Evolutionary conservation across 208 protist genomes (phyloP), one percentile per base, ranked within the genome.

Genomic region (Crithidia thermophila): DNA sequence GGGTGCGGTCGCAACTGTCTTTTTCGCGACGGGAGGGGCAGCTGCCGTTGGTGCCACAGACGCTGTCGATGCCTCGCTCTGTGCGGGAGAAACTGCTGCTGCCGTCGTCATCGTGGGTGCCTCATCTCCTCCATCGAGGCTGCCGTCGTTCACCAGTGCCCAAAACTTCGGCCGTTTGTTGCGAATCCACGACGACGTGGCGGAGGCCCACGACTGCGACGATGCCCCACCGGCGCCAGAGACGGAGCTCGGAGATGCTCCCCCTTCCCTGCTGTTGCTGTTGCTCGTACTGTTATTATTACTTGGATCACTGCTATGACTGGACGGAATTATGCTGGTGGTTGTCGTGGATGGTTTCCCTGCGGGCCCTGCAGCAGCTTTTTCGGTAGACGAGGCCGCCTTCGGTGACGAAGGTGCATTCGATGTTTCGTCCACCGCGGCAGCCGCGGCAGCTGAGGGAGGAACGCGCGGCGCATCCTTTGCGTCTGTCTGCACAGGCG

Each of bases 101-200:
- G 46, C 11, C 40, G 43, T 28, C 51, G 20, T 36, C 16, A 11
- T 27, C 57, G 28, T 50, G 18, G 36, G 25, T 46, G 28, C 9
- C 9, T 11, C 39, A 21, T 34, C 4, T 6, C 25, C 11, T 4
- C 16, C n/a, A 9, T 40, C 47, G 13, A 0, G 23, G 18, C 49
- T 42, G 1, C 46, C 37, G 13, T 75, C 60, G 47, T 75, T 75
- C 49, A 81, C 69, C 42, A 81, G 21, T 9, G 68, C 75, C 75
- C 75, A 81, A 46, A 81, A 81, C 46, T 76, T 71, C 11, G 69
- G 70, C 23, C 49, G 45, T 34, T 81, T 81, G 28, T 81, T 81
- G 28, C 75, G 75, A 63, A 81, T 68, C 75, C 75, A 81, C 18
- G 49, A 64, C 62, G 68, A 81, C 13, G 49, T 61, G 0, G 45